Evolutionary conservation across 2,329 filamentous ascomycete species (phyloP).

Genomic region (Cercospora janseana): DNA sequence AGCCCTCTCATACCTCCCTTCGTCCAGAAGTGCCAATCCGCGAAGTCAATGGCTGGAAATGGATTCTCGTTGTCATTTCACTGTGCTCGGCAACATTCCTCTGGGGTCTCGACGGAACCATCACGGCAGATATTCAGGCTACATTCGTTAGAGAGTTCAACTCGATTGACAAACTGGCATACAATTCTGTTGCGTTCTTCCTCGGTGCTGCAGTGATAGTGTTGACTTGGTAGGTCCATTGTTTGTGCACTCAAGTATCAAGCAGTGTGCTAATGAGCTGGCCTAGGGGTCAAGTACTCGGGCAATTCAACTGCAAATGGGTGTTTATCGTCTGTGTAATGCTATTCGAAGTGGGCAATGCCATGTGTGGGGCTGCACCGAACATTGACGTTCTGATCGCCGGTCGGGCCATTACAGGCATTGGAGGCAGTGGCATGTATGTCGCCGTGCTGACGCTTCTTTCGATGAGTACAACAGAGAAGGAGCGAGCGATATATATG

Average conservation of each 20-base stretch:
- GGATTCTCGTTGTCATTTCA: slow-evolving; percentile 12
- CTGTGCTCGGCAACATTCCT: slow-evolving; percentile 12
- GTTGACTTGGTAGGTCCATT: slow-evolving; percentile 14
- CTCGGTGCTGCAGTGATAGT: slow-evolving; percentile 8
- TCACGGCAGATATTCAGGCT: slow-evolving; percentile 15
- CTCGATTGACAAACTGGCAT: slow-evolving; percentile 10
- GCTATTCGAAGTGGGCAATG: slow-evolving; percentile 34
- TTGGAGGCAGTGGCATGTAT: slow-evolving; percentile 44
- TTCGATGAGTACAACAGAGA: slow-evolving; percentile 13
- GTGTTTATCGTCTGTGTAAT: slow-evolving; percentile 13
- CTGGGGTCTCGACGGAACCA: slow-evolving; percentile 14
- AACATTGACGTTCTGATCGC: slow-evolving; percentile 35
- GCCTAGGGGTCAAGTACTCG: slow-evolving; percentile 12
- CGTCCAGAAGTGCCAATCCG: background rate
- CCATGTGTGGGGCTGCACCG: slow-evolving; percentile 38
- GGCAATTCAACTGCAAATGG: slow-evolving; percentile 15
- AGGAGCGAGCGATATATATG: slow-evolving; percentile 12
- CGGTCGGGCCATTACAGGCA: slow-evolving; percentile 37
- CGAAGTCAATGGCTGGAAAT: slow-evolving; percentile 14
- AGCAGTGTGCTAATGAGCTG: background rate
- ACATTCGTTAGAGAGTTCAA: slow-evolving; percentile 8
- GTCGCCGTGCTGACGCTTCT: slow-evolving; percentile 14
- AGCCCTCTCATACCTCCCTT: slow-evolving; percentile 4
- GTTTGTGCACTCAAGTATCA: too few relatives aligned
- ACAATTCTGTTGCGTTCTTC: slow-evolving; percentile 12